Evolutionary conservation across 345 rosid species (phyloP).

Genomic region (Erysimum cheiranthoides): DNA sequence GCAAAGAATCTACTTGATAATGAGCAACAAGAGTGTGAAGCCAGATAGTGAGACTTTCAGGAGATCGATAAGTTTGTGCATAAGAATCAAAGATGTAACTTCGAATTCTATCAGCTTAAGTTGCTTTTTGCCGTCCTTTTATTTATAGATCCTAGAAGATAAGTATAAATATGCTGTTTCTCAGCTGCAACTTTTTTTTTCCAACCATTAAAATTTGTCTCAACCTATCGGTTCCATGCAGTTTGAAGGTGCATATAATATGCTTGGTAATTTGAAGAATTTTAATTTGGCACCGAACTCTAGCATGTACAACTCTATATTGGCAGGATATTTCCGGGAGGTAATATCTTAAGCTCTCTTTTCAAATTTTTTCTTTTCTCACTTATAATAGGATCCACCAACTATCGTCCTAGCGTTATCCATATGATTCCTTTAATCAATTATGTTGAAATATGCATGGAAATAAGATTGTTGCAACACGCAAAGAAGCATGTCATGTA

Average conservation of each 20-base stretch:
- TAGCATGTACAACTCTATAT: slow-evolving; percentile 74
- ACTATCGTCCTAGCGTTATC: not conserved
- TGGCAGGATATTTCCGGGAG: slow-evolving; percentile 85
- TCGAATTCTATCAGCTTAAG: slow-evolving; percentile 22
- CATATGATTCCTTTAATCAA: not conserved
- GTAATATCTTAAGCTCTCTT: slow-evolving; percentile 45
- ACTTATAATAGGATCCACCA: slow-evolving; percentile 14
- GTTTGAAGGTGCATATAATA: slow-evolving; percentile 75
- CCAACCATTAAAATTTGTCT: slow-evolving; percentile 8
- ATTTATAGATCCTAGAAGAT: slow-evolving; percentile 15
- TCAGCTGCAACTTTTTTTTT: slow-evolving; percentile 12
- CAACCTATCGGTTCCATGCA: slow-evolving; percentile 43
- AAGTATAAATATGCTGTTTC: slow-evolving; percentile 12
- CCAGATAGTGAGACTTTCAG: slow-evolving; percentile 71
- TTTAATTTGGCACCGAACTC: slow-evolving; percentile 59
- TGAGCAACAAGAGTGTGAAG: slow-evolving; percentile 56
- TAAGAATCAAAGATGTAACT: slow-evolving; percentile 86
- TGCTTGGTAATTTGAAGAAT: slow-evolving; percentile 73
- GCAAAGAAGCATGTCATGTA: slow-evolving; percentile 12
- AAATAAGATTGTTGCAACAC: slow-evolving; percentile 20
- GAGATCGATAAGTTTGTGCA: slow-evolving; percentile 66
- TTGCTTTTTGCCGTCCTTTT: not conserved
- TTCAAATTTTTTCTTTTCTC: slow-evolving; percentile 11
- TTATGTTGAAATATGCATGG: slow-evolving; percentile 12
- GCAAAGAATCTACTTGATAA: slow-evolving; percentile 61